A percentile compares a stretch with the other conserved stretches of the same genome.
These are phyloP conservation scores for Thymus quinquecostatus DNA, from an alignment of 257 asterid genomes.

Conservation along the genomic window DNA sequence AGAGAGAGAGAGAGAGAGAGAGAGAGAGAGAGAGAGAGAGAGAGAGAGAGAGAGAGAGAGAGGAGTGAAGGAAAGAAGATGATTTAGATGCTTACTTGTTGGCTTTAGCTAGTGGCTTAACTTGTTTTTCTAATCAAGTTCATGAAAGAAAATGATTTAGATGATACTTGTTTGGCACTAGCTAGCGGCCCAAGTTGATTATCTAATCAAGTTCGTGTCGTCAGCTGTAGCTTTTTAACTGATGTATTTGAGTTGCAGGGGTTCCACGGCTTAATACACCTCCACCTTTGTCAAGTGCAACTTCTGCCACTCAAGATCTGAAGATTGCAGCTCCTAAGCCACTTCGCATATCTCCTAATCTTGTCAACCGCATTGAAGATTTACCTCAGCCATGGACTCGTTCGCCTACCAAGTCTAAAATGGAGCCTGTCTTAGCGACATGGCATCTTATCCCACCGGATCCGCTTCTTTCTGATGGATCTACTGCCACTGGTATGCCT, in stretches of 20 bases:
- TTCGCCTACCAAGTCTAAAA: slow-evolving; percentile 89
- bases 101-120: slow-evolving; percentile 15
- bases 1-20: neutral
- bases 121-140: slow-evolving; percentile 5
- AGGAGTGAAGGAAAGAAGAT: too few species aligned
- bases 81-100: slow-evolving; percentile 1
- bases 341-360: slow-evolving; percentile 78
- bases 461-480: slow-evolving; percentile 53
- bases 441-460: slow-evolving; percentile 77
- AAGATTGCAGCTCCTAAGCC: slow-evolving; percentile 80
- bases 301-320: slow-evolving; percentile 57
- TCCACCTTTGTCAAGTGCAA: slow-evolving; percentile 64
- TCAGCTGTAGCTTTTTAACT: slow-evolving; percentile 29
- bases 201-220: slow-evolving; percentile 8
- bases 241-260: slow-evolving; percentile 53
- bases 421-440: slow-evolving; percentile 84
- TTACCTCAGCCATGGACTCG: slow-evolving; percentile 98
- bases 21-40: neutral
- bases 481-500: slow-evolving; percentile 54
- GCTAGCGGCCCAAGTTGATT: slow-evolving; percentile 16
- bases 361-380: slow-evolving; percentile 81
- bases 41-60: neutral
- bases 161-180: slow-evolving; percentile 3
- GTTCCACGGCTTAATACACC: slow-evolving; percentile 99
- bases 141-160: neutral